These are phyloP conservation scores for Aspergillus ostianus DNA, from an alignment of 495 filamentous ascomycete genomes.

Conservation along the genomic window DNA sequence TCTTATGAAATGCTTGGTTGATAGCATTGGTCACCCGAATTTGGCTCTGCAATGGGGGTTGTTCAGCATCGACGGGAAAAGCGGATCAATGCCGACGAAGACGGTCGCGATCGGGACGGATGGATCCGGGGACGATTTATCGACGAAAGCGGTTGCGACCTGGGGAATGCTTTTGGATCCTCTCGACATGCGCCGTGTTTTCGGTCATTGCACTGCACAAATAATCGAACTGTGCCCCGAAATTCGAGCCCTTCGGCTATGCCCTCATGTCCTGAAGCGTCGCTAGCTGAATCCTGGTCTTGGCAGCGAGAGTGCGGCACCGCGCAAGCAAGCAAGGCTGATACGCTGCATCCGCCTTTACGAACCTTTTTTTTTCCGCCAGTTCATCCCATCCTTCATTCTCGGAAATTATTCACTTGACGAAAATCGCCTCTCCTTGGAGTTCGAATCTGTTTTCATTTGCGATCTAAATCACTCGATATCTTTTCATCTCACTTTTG, in stretches of 20 bases:
- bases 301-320: constrained; percentile 20
- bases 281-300: constrained; percentile 28
- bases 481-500: background rate
- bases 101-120: constrained; percentile 34
- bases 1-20: constrained; percentile 2
- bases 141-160: constrained; percentile 35
- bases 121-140: constrained; percentile 23
- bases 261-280: constrained; percentile 1
- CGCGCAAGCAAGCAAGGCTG: constrained; percentile 3
- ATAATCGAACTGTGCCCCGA: background rate
- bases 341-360: constrained; percentile 7
- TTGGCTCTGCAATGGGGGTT: constrained; percentile 7
- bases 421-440: background rate
- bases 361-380: background rate
- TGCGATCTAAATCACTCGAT: background rate
- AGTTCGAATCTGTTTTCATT: background rate
- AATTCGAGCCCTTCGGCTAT: background rate
- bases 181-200: background rate
- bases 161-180: constrained; percentile 14
- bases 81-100: constrained; percentile 9
- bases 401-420: background rate
- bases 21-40: constrained; percentile 4
- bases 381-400: background rate
- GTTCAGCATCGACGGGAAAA: constrained; percentile 2
- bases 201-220: background rate